Evolutionary conservation across 805 yeast genomes (phyloP).

Genomic region (Ogataea sp.): DNA sequence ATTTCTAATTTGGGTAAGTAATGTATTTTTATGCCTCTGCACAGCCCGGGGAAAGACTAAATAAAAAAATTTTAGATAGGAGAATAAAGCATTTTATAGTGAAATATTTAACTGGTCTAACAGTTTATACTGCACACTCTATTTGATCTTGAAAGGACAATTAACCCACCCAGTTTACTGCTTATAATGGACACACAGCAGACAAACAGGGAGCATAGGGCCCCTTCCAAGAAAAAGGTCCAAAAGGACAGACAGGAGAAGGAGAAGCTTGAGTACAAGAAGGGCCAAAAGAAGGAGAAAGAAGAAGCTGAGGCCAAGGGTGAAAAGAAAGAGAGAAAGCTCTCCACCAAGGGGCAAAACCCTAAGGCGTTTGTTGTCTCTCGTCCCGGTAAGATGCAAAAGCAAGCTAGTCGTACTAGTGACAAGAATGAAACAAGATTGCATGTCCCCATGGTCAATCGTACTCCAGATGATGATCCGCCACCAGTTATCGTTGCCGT

Average conservation of each 20-base stretch:
- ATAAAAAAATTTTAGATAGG: too few relatives aligned
- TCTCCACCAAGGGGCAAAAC: slow-evolving; percentile 80
- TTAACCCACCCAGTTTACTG: too few relatives aligned
- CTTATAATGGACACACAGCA: slow-evolving; percentile 12
- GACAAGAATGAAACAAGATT: slow-evolving; percentile 76
- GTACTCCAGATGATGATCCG: slow-evolving; percentile 96
- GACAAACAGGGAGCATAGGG: slow-evolving; percentile 74
- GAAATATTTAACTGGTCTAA: too few relatives aligned
- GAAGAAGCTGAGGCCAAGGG: slow-evolving; percentile 15
- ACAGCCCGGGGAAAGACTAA: too few relatives aligned
- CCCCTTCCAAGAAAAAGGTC: slow-evolving; percentile 41
- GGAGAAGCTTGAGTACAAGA: neutral
- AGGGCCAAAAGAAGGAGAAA: neutral
- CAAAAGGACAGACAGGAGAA: slow-evolving; percentile 74
- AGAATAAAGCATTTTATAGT: too few relatives aligned
- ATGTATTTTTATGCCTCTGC: too few relatives aligned
- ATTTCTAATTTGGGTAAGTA: too few relatives aligned
- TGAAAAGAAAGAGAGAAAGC: slow-evolving; percentile 26
- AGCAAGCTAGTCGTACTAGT: slow-evolving; percentile 75
- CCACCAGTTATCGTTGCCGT: slow-evolving; percentile 96
- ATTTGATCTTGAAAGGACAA: neutral
- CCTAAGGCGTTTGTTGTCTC: slow-evolving; percentile 79
- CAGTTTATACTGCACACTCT: too few relatives aligned
- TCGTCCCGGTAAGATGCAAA: slow-evolving; percentile 79
- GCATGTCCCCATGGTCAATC: slow-evolving; percentile 96